These are phyloP conservation scores for Trypanosoma conorhini DNA, from an alignment of 208 protist genomes.

Conservation along the genomic window DNA sequence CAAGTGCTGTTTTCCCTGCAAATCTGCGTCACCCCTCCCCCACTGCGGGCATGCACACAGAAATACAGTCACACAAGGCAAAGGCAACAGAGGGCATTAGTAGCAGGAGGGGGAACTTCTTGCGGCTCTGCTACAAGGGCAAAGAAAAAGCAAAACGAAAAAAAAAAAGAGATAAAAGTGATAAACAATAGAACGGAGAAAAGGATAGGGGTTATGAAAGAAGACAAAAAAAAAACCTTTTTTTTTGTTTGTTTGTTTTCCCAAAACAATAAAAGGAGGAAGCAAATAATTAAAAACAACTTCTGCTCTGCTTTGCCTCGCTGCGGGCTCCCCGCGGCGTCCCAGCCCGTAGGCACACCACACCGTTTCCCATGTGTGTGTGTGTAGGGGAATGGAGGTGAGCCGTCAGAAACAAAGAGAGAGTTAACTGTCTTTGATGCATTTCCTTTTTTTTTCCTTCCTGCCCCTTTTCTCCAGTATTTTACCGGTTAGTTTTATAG, in stretches of 20 bases:
- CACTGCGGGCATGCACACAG: background rate
- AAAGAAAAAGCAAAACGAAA: background rate
- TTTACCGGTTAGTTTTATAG: background rate
- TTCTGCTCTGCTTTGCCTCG: background rate
- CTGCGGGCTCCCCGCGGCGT: background rate
- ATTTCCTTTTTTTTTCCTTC: background rate
- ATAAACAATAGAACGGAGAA: slow-evolving; percentile 12
- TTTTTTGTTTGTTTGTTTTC: slow-evolving; percentile 6
- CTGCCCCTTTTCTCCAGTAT: background rate
- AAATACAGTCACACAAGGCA: background rate
- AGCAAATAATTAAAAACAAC: background rate
- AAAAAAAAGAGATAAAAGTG: background rate
- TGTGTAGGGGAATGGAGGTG: background rate
- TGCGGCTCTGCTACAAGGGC: slow-evolving; percentile 10
- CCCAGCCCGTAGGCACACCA: background rate
- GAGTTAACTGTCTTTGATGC: background rate
- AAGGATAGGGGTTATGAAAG: slow-evolving; percentile 10
- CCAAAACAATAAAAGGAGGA: background rate
- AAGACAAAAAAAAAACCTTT: slow-evolving; percentile 8
- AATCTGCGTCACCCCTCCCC: background rate
- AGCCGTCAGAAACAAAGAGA: background rate
- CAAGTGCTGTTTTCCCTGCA: background rate
- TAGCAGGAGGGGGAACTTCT: slow-evolving; percentile 8
- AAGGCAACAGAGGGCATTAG: slow-evolving; percentile 2
- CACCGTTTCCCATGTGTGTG: background rate